These are phyloP conservation scores for Ceratobasidium sp. DNA, from an alignment of 1,284 basidiomycete genomes.

Conservation along the genomic window DNA sequence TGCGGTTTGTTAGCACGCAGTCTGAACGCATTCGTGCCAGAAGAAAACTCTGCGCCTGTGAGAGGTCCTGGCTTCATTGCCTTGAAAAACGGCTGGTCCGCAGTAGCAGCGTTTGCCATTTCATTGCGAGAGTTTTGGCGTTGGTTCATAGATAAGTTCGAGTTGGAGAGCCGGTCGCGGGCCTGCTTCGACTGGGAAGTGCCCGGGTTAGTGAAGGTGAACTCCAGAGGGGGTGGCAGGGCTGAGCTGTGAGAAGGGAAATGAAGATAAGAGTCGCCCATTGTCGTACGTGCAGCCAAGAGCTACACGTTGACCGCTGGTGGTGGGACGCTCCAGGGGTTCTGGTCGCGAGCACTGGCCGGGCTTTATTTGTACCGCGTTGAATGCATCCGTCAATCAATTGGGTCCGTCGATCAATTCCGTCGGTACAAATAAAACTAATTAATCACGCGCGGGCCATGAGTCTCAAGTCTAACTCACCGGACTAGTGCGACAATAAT, in stretches of 20 bases:
- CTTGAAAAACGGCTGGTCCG: background rate
- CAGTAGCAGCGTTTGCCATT: background rate
- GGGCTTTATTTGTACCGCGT: conserved; percentile 21
- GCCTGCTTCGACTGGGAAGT: background rate
- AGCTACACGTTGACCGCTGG: no score
- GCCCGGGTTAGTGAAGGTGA: conserved; percentile 30
- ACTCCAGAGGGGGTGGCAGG: background rate
- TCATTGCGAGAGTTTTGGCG: background rate
- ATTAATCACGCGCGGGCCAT: background rate
- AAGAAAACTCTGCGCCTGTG: conserved; percentile 15
- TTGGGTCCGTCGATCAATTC: conserved; percentile 40
- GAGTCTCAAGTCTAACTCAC: no score
- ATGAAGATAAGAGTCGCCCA: conserved; percentile 5
- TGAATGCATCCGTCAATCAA: conserved; percentile 9
- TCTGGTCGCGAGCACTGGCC: background rate
- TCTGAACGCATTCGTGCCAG: conserved; percentile 34
- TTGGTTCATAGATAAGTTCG: background rate
- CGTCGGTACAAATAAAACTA: conserved; percentile 12
- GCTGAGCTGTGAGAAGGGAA: background rate
- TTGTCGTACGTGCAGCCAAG: background rate
- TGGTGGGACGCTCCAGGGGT: background rate
- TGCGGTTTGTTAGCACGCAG: conserved; percentile 8
- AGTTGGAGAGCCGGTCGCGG: background rate
- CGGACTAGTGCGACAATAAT: no score
- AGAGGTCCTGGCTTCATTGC: conserved; percentile 15